phyloP scores from a whole-genome alignment of 805 yeast genomes.

The Pichia heedii region DNA sequence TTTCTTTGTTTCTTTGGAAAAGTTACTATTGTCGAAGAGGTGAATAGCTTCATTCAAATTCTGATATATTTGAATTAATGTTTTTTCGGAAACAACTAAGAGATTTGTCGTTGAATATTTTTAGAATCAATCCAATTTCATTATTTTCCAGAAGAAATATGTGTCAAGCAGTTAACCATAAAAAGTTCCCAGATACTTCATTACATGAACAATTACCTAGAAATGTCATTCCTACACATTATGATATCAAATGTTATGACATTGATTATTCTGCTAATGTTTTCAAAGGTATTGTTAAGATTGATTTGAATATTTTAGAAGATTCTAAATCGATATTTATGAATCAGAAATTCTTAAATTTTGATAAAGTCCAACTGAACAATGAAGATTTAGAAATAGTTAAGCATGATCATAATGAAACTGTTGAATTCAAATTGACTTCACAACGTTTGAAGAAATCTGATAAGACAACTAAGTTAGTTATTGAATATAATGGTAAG shows the following conservation, averaged over 20 bases:
- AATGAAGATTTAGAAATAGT: conserved; percentile 19
- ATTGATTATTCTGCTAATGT: conserved; percentile 44
- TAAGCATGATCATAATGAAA: conserved; percentile 42
- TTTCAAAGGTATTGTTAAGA: conserved; percentile 39
- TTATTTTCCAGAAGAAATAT: not conserved
- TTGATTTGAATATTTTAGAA: conserved; percentile 37
- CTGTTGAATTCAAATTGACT: conserved; percentile 46
- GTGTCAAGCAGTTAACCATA: conserved; percentile 1
- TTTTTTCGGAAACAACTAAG: not conserved
- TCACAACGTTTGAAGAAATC: conserved; percentile 24
- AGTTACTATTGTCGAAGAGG: no score
- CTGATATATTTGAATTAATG: not conserved
- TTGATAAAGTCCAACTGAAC: conserved; percentile 19
- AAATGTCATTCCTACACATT: conserved; percentile 64
- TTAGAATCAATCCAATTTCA: no score
- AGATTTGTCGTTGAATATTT: not conserved
- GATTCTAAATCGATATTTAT: conserved; percentile 38
- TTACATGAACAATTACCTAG: conserved; percentile 36
- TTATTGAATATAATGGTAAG: conserved; percentile 32
- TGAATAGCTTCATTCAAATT: not conserved
- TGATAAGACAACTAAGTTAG: conserved; percentile 25
- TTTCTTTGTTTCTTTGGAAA: no score
- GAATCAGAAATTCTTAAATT: conserved; percentile 37
- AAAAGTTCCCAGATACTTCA: conserved; percentile 27
- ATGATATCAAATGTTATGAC: conserved; percentile 50